These are phyloP conservation scores for Fusarium sp. DNA, from an alignment of 2,329 filamentous ascomycete genomes.

Conservation along the genomic window DNA sequence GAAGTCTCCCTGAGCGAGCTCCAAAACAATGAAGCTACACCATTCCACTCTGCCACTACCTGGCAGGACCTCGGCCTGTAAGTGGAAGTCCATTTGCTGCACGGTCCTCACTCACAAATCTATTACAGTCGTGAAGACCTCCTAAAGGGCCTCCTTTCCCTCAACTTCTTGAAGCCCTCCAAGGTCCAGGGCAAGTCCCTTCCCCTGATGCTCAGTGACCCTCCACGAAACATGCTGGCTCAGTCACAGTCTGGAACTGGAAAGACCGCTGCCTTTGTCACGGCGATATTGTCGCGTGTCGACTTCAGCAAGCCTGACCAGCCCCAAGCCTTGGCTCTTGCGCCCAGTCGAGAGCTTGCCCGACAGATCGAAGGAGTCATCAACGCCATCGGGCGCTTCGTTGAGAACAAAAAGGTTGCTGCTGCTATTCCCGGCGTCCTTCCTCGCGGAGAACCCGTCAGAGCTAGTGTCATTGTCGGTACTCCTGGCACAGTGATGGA, in stretches of 20 bases:
- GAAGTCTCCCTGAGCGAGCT: slow-evolving; percentile 92
- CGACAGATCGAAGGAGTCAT: slow-evolving; percentile 93
- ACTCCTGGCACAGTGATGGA: slow-evolving; percentile 95
- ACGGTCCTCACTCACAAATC: slow-evolving; percentile 8
- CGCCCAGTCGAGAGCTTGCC: slow-evolving; percentile 92
- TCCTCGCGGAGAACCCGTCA: slow-evolving; percentile 74
- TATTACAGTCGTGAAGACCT: slow-evolving; percentile 62
- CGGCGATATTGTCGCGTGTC: slow-evolving; percentile 88
- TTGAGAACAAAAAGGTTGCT: slow-evolving; percentile 78
- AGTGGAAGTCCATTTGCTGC: slow-evolving; percentile 18
- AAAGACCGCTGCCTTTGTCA: slow-evolving; percentile 96
- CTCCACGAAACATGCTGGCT: slow-evolving; percentile 93
- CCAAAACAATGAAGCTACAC: slow-evolving; percentile 86
- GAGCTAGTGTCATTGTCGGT: slow-evolving; percentile 86
- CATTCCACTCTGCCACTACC: slow-evolving; percentile 83
- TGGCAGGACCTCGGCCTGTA: slow-evolving; percentile 91
- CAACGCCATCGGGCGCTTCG: slow-evolving; percentile 83
- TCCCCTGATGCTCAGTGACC: slow-evolving; percentile 85
- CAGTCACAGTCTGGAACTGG: slow-evolving; percentile 99
- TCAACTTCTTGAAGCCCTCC: slow-evolving; percentile 94
- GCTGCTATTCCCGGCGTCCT: slow-evolving; percentile 85
- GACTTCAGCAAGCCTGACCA: slow-evolving; percentile 74
- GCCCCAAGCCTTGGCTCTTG: slow-evolving; percentile 89
- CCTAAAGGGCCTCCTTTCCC: slow-evolving; percentile 78
- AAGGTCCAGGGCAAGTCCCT: slow-evolving; percentile 98